These are phyloP conservation scores for Pharus latifolius DNA, from an alignment of 176 grass and related monocot genomes.

Conservation along the genomic window DNA sequence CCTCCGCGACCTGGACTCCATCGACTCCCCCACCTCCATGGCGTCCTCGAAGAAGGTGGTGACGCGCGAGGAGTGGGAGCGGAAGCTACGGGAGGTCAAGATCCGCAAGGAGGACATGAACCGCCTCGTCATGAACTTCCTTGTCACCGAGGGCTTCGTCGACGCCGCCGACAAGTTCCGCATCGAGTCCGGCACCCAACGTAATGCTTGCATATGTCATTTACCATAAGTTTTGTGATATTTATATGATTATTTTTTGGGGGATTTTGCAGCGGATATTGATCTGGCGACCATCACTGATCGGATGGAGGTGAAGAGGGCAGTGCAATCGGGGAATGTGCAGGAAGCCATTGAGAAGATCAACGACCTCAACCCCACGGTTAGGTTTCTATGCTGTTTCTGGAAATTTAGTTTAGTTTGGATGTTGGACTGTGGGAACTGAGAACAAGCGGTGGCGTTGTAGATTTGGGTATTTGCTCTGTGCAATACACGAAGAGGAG, in stretches of 20 bases:
- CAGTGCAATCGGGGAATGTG: constrained; percentile 89
- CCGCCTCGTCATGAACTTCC: constrained; percentile 87
- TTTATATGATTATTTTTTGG: background rate
- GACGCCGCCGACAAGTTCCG: constrained; percentile 95
- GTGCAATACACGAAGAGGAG: no score
- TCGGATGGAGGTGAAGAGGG: constrained; percentile 86
- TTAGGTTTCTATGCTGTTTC: constrained; percentile 18
- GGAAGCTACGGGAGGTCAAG: constrained; percentile 88
- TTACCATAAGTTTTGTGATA: background rate
- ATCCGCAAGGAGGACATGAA: constrained; percentile 96
- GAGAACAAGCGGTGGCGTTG: background rate
- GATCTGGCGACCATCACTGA: constrained; percentile 83
- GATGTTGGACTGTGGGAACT: background rate
- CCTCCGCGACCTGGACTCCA: constrained; percentile 37
- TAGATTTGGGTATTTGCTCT: background rate
- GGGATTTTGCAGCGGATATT: constrained; percentile 66
- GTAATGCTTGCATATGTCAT: constrained; percentile 11
- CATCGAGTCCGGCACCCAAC: constrained; percentile 80
- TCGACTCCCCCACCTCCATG: constrained; percentile 34
- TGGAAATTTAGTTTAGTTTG: background rate
- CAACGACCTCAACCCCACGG: constrained; percentile 92
- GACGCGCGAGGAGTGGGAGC: constrained; percentile 86
- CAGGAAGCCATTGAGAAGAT: constrained; percentile 97
- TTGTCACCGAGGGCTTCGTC: constrained; percentile 86
- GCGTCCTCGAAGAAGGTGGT: constrained; percentile 82